phyloP scores from a whole-genome alignment of 2,329 filamentous ascomycete genomes.

The Stagonosporopsis rhizophila region DNA sequence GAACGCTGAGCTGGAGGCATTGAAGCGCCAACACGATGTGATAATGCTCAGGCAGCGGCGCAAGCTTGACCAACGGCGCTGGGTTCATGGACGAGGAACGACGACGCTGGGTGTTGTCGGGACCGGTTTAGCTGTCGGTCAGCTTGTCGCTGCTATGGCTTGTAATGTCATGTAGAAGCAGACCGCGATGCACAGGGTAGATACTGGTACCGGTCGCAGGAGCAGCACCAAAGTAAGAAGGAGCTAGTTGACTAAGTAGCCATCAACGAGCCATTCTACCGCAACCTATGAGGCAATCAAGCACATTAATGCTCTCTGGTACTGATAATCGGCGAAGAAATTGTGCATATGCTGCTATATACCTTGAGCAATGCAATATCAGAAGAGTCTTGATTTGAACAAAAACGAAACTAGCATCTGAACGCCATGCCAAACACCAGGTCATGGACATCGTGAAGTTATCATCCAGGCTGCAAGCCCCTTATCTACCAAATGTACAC shows the following conservation, averaged over 20 bases:
- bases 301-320: background rate
- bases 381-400: background rate
- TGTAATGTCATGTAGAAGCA: constrained; percentile 21
- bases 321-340: background rate
- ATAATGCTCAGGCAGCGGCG: background rate
- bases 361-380: background rate
- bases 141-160: constrained; percentile 22
- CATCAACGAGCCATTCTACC: background rate
- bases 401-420: background rate
- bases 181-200: background rate
- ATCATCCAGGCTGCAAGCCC: background rate
- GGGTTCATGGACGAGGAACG: background rate
- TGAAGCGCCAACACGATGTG: background rate
- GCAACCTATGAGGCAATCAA: background rate
- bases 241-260: background rate
- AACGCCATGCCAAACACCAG: background rate
- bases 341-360: background rate
- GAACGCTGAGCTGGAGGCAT: background rate
- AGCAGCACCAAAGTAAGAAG: background rate
- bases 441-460: background rate
- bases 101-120: constrained; percentile 8
- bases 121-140: constrained; percentile 16
- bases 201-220: too few species aligned
- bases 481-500: background rate
- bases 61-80: background rate